Evolutionary conservation across 2,329 filamentous ascomycete genomes (phyloP).

Genomic region (Ophioceras dolichostomum): DNA sequence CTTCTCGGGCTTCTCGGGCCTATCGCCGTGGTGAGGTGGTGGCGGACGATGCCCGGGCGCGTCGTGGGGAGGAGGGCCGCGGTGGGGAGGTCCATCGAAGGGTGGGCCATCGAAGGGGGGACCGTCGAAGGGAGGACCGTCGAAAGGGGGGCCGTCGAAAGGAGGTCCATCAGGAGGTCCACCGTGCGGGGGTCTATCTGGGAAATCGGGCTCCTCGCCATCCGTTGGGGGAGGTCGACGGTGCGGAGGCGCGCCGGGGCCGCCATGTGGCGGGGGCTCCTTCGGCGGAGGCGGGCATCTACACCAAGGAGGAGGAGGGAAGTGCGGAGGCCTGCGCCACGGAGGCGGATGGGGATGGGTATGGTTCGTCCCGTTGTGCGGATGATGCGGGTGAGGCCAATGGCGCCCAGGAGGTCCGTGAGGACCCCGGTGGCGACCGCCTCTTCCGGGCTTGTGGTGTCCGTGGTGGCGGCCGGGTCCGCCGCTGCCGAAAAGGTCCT

Average conservation of each 20-base stretch:
- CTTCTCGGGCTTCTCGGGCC: too few relatives aligned
- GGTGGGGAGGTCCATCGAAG: too few relatives aligned
- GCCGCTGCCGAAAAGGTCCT: slow-evolving; percentile 11
- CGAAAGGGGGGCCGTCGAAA: background rate
- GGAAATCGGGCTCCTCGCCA: slow-evolving; percentile 12
- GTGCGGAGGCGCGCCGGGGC: slow-evolving; percentile 15
- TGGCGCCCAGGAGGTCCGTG: too few relatives aligned
- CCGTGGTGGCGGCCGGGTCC: slow-evolving; percentile 9
- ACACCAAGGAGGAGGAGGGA: slow-evolving; percentile 13
- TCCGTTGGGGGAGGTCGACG: slow-evolving; percentile 7
- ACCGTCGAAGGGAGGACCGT: too few relatives aligned
- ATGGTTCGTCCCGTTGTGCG: slow-evolving; percentile 12
- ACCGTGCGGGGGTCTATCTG: slow-evolving; percentile 8
- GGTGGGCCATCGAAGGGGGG: slow-evolving; percentile 6
- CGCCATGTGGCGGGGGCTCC: slow-evolving; percentile 10
- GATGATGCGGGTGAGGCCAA: slow-evolving; percentile 12
- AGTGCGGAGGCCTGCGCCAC: slow-evolving; percentile 10
- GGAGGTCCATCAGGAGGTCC: slow-evolving; percentile 1
- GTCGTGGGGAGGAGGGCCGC: too few relatives aligned
- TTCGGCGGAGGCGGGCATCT: slow-evolving; percentile 11
- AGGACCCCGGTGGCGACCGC: too few relatives aligned
- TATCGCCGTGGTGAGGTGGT: too few relatives aligned
- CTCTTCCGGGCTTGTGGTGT: too few relatives aligned
- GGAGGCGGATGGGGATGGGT: slow-evolving; percentile 10
- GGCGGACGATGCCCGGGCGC: too few relatives aligned